These are phyloP conservation scores for Orobanche coerulescens DNA, from an alignment of 257 asterid genomes.

Conservation along the genomic window DNA sequence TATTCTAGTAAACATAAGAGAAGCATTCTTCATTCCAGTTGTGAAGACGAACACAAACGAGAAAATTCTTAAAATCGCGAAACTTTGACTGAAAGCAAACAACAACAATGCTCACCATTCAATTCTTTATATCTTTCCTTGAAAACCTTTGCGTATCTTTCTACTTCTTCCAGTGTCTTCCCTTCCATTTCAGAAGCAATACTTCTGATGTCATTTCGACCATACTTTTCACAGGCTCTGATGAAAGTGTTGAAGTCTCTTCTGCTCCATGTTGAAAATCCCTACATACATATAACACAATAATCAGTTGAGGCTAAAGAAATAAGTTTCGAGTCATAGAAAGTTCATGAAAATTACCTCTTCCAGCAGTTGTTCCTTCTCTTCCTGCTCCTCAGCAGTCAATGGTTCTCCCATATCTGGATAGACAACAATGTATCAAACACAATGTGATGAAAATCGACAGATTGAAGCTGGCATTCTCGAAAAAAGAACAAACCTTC, in stretches of 20 bases:
- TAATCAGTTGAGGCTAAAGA: slow-evolving; percentile 8
- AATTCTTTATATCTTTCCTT: slow-evolving; percentile 92
- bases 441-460: slow-evolving; percentile 16
- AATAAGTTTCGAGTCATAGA: slow-evolving; percentile 7
- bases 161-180: slow-evolving; percentile 87
- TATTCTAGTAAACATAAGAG: not conserved
- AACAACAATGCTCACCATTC: slow-evolving; percentile 46
- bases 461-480: not conserved
- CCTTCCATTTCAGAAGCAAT: slow-evolving; percentile 99
- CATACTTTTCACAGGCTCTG: slow-evolving; percentile 96
- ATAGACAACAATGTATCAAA: slow-evolving; percentile 20
- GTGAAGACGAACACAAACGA: not conserved
- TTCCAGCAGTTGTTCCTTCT: slow-evolving; percentile 74
- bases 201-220: slow-evolving; percentile 68
- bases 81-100: not conserved
- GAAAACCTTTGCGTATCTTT: slow-evolving; percentile 80
- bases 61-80: not conserved
- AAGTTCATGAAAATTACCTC: slow-evolving; percentile 41
- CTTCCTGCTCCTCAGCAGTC: slow-evolving; percentile 98
- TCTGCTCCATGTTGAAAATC: slow-evolving; percentile 98
- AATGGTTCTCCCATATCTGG: slow-evolving; percentile 90
- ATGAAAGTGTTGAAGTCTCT: slow-evolving; percentile 89
- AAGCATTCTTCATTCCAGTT: not conserved
- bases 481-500: slow-evolving; percentile 51
- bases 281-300: slow-evolving; percentile 40